Conservation (phyloP, 2,329 filamentous ascomycete genomes). For the Thielaviopsis populi region DNA sequence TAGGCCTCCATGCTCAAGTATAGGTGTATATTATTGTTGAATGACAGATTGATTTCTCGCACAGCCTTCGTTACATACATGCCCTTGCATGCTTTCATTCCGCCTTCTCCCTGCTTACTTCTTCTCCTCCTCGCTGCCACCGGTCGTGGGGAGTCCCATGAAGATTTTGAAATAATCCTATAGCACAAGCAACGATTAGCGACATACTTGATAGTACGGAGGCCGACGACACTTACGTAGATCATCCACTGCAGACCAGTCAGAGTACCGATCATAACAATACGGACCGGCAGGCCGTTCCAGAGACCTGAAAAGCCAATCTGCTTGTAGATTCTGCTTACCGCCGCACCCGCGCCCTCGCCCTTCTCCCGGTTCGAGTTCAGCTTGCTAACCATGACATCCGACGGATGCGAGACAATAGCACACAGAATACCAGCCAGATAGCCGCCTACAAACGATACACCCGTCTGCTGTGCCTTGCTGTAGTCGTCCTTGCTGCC, state of each 20-base stretch:
- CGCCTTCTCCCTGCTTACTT: slow-evolving; percentile 10
- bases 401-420: slow-evolving; percentile 62
- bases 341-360: slow-evolving; percentile 63
- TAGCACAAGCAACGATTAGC: slow-evolving; percentile 17
- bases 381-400: slow-evolving; percentile 87
- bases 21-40: too few relatives aligned
- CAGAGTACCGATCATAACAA: slow-evolving; percentile 75
- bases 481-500: slow-evolving; percentile 65
- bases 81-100: neutral
- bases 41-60: neutral
- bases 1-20: too few relatives aligned
- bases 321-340: slow-evolving; percentile 67
- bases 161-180: slow-evolving; percentile 80
- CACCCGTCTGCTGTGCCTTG: slow-evolving; percentile 68
- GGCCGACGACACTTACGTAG: slow-evolving; percentile 42
- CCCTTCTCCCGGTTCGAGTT: slow-evolving; percentile 64
- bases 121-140: slow-evolving; percentile 44
- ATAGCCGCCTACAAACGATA: slow-evolving; percentile 74
- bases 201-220: neutral
- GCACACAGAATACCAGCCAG: slow-evolving; percentile 80
- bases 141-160: slow-evolving; percentile 74
- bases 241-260: slow-evolving; percentile 91
- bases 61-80: neutral
- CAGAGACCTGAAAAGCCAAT: slow-evolving; percentile 81
- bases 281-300: slow-evolving; percentile 73